Conservation (phyloP, 78 protist genomes). For the Anaeramoeba flamelloides region DNA sequence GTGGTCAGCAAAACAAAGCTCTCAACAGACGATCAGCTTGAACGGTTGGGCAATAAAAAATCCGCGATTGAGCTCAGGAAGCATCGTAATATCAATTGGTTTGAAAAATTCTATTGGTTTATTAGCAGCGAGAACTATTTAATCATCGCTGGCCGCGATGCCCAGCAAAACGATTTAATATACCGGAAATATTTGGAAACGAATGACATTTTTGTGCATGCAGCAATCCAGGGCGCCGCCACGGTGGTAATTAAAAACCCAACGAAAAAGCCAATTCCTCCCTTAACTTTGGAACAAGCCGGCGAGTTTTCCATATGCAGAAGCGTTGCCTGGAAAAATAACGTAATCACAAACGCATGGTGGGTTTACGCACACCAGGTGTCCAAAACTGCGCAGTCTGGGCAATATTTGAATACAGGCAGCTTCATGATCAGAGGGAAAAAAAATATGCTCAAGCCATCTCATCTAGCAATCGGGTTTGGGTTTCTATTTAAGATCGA, state of each 20-base stretch:
- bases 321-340: slow-evolving; percentile 73
- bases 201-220: slow-evolving; percentile 81
- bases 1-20: slow-evolving; percentile 44
- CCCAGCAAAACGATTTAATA: slow-evolving; percentile 79
- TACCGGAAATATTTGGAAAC: slow-evolving; percentile 21
- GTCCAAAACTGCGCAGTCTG: slow-evolving; percentile 78
- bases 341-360: slow-evolving; percentile 58
- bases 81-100: slow-evolving; percentile 72
- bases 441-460: slow-evolving; percentile 73
- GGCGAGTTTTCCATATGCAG: slow-evolving; percentile 43
- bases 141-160: slow-evolving; percentile 76
- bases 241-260: slow-evolving; percentile 17
- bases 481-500: slow-evolving; percentile 51
- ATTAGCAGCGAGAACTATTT: slow-evolving; percentile 57
- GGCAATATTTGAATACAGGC: slow-evolving; percentile 74
- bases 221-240: slow-evolving; percentile 76
- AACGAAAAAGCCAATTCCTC: slow-evolving; percentile 30
- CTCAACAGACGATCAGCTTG: slow-evolving; percentile 9
- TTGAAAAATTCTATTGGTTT: slow-evolving; percentile 92
- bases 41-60: slow-evolving; percentile 7
- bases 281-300: slow-evolving; percentile 48
- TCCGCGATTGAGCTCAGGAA: slow-evolving; percentile 16
- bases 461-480: slow-evolving; percentile 62
- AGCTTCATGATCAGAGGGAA: slow-evolving; percentile 40
- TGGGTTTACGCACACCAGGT: slow-evolving; percentile 81